These are phyloP conservation scores for Serendipita sp. DNA, from an alignment of 768 basidiomycete genomes.

Conservation along the genomic window DNA sequence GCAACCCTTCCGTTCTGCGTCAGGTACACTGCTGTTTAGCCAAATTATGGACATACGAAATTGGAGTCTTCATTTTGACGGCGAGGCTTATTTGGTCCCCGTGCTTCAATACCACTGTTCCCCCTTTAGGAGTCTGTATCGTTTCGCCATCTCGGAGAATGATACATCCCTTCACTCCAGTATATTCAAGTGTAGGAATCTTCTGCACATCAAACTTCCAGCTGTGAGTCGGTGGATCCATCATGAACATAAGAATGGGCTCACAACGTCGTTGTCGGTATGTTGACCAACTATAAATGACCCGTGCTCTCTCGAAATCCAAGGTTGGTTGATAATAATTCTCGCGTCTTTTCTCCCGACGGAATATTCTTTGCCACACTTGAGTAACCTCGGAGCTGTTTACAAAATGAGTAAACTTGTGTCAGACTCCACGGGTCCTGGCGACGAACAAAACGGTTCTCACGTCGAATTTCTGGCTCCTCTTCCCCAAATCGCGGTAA, in stretches of 20 bases:
- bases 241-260: not conserved
- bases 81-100: too few species aligned
- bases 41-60: too few species aligned
- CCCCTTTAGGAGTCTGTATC: not conserved
- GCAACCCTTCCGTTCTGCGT: not conserved
- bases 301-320: not conserved
- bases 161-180: not conserved
- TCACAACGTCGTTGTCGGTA: not conserved
- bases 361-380: slow-evolving; percentile 1
- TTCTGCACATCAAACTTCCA: not conserved
- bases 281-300: not conserved
- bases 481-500: not conserved
- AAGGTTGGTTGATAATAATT: not conserved
- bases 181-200: not conserved
- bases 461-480: not conserved
- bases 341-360: not conserved
- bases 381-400: not conserved
- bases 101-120: not conserved
- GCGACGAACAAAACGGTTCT: not conserved
- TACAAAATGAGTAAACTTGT: not conserved
- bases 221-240: not conserved
- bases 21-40: not conserved
- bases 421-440: not conserved
- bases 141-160: not conserved
- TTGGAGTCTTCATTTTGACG: too few species aligned